Evolutionary conservation across 208 protist species (phyloP).

Genomic region (Trypanosoma caninum): DNA sequence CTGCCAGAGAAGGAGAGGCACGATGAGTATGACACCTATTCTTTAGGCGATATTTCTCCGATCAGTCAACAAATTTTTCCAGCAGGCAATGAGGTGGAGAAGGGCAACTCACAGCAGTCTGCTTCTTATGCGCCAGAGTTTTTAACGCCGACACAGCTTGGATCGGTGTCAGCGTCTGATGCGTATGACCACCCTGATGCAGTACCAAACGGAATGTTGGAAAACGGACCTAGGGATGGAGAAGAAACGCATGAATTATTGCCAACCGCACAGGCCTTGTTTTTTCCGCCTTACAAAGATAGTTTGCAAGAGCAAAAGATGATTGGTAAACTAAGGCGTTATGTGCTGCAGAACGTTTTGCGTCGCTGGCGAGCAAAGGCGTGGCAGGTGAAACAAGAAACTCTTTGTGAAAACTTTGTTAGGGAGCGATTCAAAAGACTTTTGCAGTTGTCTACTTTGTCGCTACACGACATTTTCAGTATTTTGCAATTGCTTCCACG

Average conservation of each 20-base stretch:
- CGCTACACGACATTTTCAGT: slow-evolving; percentile 4
- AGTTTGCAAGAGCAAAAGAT: background rate
- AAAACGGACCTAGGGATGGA: background rate
- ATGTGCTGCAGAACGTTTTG: slow-evolving; percentile 2
- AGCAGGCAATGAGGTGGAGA: background rate
- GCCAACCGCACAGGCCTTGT: background rate
- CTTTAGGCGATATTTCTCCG: slow-evolving; percentile 11
- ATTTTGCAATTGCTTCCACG: slow-evolving; percentile 17
- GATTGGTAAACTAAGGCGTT: background rate
- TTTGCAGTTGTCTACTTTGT: background rate
- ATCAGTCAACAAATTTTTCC: background rate
- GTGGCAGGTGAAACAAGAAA: background rate
- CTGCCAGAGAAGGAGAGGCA: background rate
- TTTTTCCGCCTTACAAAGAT: background rate
- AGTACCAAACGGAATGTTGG: background rate
- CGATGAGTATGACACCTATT: background rate
- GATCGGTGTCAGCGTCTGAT: no score
- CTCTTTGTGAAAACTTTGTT: slow-evolving; percentile 16
- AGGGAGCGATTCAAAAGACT: slow-evolving; percentile 2
- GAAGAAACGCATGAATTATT: background rate
- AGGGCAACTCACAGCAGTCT: background rate
- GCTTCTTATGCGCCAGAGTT: background rate
- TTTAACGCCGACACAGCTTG: no score
- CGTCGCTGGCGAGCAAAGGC: background rate
- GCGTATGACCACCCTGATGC: no score